A percentile compares a stretch with the other conserved stretches of the same genome.
phyloP scores from a whole-genome alignment of 2,329 filamentous ascomycete species.

The Fusarium sp. region DNA sequence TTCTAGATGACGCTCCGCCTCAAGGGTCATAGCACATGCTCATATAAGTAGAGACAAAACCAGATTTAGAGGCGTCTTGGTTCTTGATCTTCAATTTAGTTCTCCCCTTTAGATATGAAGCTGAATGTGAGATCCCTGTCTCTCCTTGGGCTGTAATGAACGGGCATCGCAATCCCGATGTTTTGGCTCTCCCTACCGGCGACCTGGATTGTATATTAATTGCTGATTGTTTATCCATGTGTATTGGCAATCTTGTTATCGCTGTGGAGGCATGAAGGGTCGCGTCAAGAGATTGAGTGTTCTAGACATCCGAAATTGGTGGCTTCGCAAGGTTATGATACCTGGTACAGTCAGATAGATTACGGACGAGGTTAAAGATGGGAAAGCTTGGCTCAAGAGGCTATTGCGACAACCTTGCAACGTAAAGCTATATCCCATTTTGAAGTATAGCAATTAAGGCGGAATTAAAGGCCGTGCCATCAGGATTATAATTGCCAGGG shows the following conservation, averaged over 20 bases:
- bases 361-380: not conserved
- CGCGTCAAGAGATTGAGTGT: constrained; percentile 22
- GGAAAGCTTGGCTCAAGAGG: not conserved
- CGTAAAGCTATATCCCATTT: not conserved
- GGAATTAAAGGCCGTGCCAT: constrained; percentile 15
- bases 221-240: not conserved
- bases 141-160: not conserved
- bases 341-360: not conserved
- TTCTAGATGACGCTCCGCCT: not conserved
- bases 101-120: not conserved
- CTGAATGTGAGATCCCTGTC: constrained; percentile 5
- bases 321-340: not conserved
- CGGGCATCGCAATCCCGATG: not conserved
- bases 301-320: constrained; percentile 27
- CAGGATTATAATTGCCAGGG: not conserved
- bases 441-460: not conserved
- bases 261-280: constrained; percentile 11
- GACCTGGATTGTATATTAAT: not conserved
- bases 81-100: not conserved
- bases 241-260: not conserved
- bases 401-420: constrained; percentile 1
- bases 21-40: not conserved
- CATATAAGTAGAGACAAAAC: not conserved
- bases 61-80: constrained; percentile 4
- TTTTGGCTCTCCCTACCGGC: not conserved